Base-by-base conservation (phyloP, 768 basidiomycete species). In the Rhodotorula diobovata region DNA sequence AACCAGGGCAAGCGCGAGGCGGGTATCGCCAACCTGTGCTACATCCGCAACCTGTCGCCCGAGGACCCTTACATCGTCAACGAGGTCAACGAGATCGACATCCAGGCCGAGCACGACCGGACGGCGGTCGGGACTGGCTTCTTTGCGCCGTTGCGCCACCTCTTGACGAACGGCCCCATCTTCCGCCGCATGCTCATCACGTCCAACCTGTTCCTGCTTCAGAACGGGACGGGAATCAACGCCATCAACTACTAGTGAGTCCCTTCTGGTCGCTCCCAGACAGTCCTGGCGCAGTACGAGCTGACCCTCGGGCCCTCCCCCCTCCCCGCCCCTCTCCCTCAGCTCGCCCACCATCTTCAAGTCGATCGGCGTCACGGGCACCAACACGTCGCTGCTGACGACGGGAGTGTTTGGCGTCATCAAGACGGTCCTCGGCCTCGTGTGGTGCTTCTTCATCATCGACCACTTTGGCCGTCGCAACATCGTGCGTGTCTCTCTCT, bases 381-480 rank as follows among this genome's bases (percentile, higher is more conserved):
- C 70, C 34, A 57, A 16, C 39, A 71, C 76, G 4, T 55, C 66
- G n/a, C 76, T 78, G 46, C 53, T 78, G 48, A 75, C 77, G 16
- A 78, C 77, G 57, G 85, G 85, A 12, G 77, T 85, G 53, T 86
- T 84, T 71, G 85, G 85, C 25, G 80, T 84, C 56, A 82, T 84
- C 80, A 81, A 82, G 80, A 79, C 79, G 32, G 48, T 77, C n/a
- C 76, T 77, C 28, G 77, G 77, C 21, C 68, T 85, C 45, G 67
- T 84, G 62, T 85, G 73, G 73, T 63, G 61, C 63, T 74, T 74
- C 66, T 37, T 83, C 83, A 48, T 75, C 50, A 67, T 75, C 18
- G 70, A 71, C 62, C 51, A 53, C 46, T 72, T 41, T 66, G 74
- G 70, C n/a, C 74, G 74, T 41, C 67, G 74, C 57, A 61, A 61